Conservation (phyloP, 257 asterid genomes). For the Ballota nigra region DNA sequence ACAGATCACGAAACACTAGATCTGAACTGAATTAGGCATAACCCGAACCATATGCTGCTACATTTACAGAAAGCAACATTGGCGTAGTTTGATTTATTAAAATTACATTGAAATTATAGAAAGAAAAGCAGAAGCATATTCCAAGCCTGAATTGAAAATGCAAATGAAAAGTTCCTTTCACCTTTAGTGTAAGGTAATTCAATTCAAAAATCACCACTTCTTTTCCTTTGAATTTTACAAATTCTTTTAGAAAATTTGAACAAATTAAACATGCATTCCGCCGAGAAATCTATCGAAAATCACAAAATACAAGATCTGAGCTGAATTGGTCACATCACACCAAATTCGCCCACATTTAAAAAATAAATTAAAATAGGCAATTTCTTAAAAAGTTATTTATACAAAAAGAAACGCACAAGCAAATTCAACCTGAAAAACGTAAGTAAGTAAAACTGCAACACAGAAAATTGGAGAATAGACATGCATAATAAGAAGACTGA, state of each 20-base stretch:
- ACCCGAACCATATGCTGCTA: constrained; percentile 4
- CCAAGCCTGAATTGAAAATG: not conserved
- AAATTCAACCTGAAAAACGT: constrained; percentile 9
- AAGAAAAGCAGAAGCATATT: not conserved
- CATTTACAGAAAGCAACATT: not conserved
- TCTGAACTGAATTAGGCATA: constrained; percentile 29
- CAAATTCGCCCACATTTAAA: constrained; percentile 6
- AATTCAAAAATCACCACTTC: not conserved
- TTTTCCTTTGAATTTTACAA: not conserved
- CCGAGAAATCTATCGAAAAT: not conserved
- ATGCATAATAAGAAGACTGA: not conserved
- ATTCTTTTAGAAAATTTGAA: not conserved
- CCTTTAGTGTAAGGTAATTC: not conserved
- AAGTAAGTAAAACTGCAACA: not conserved
- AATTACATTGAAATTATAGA: not conserved
- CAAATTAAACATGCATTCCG: constrained; percentile 23
- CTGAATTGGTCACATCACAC: constrained; percentile 22
- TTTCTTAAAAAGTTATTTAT: not conserved
- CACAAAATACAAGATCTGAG: constrained; percentile 25
- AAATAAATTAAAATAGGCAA: not conserved
- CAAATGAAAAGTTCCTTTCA: not conserved
- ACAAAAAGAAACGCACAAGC: not conserved
- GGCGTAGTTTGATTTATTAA: not conserved
- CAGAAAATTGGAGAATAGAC: not conserved
- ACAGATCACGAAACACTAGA: constrained; percentile 8